Percentiles rank a stretch among this genome's conserved stretches.
Conservation (phyloP, 495 filamentous ascomycete species). For the Hypoxylon fragiforme region DNA sequence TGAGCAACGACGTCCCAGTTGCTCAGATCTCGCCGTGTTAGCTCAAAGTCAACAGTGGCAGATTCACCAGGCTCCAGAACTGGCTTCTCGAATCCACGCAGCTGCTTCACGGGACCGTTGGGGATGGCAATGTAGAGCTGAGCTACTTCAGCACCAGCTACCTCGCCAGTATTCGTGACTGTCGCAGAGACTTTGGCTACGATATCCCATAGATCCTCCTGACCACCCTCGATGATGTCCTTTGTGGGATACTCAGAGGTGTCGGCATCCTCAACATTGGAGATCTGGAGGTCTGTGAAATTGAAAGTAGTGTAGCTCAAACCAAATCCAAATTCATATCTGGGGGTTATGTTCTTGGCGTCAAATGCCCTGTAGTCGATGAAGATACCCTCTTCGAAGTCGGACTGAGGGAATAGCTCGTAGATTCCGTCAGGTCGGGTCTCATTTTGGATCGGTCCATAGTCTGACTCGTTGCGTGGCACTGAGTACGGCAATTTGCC, state of each 20-base stretch:
- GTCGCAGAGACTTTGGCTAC: slow-evolving; percentile 55
- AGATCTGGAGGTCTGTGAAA: slow-evolving; percentile 48
- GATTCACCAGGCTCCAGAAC: slow-evolving; percentile 48
- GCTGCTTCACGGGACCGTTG: slow-evolving; percentile 54
- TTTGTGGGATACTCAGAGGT: slow-evolving; percentile 44
- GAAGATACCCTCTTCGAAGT: slow-evolving; percentile 66
- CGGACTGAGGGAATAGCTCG: slow-evolving; percentile 56
- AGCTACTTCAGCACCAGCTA: slow-evolving; percentile 57
- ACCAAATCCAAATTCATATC: slow-evolving; percentile 75
- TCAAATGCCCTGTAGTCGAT: slow-evolving; percentile 73
- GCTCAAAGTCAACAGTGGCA: slow-evolving; percentile 52
- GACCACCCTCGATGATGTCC: slow-evolving; percentile 57
- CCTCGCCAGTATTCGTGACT: slow-evolving; percentile 60
- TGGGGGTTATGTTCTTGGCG: slow-evolving; percentile 61
- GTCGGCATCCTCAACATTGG: slow-evolving; percentile 23
- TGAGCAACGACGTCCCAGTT: slow-evolving; percentile 65
- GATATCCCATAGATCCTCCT: slow-evolving; percentile 60
- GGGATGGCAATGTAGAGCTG: slow-evolving; percentile 69
- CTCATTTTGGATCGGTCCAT: slow-evolving; percentile 46
- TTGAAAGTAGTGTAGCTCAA: slow-evolving; percentile 69
- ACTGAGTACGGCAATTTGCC: slow-evolving; percentile 75
- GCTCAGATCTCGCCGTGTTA: slow-evolving; percentile 68
- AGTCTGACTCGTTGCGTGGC: slow-evolving; percentile 65
- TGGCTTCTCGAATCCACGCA: slow-evolving; percentile 70
- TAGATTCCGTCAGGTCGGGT: slow-evolving; percentile 41